Evolutionary conservation across 2,329 filamentous ascomycete species (phyloP), one percentile per base, ranked within the genome.

Genomic region (Epichloe amarillans): DNA sequence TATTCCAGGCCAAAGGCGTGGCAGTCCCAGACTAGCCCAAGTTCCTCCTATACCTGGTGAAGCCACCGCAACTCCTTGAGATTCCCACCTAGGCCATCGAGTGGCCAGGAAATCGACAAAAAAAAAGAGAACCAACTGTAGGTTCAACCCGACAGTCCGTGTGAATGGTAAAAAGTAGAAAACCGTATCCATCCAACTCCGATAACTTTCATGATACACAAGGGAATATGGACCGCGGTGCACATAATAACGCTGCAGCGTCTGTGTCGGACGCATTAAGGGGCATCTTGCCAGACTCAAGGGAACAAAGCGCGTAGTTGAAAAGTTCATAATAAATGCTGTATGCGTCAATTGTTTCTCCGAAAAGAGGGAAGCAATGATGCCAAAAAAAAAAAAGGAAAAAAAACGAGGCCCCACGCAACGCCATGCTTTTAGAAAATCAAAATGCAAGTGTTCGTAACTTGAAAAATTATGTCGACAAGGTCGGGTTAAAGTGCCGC

Each of bases 381-480:
- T 36, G 44, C 33, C 8, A 10, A 10, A 10, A 30, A 10, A 15
- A 37, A 30, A 38, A 44, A n/a, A n/a, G n/a, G n/a, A n/a, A 41
- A 43, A 30, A 5, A 38, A 50, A 8, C 21, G 17, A 33, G 41
- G 40, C 10, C 10, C 45, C 19, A 40, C 51, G 48, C 50, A 54
- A 52, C 50, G 53, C 53, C 53, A 54, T 54, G 53, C 53, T 54
- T 51, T 51, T 54, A 33, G 14, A 46, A 37, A 49, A 46, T 33
- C 17, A 35, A 45, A 46, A 30, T 42, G n/a, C 36, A 26, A 47
- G 17, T 15, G 36, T 43, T 40, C 43, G 46, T 41, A 35, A 44
- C 30, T 21, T 17, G 12, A 10, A 8, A 3, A 3, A 33, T 4
- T 10, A 26, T 30, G 17, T 45, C 23, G 12, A 17, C 17, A n/a